These are phyloP conservation scores for Chalciporus sp. DNA, from an alignment of 1,284 basidiomycete genomes.

Conservation along the genomic window DNA sequence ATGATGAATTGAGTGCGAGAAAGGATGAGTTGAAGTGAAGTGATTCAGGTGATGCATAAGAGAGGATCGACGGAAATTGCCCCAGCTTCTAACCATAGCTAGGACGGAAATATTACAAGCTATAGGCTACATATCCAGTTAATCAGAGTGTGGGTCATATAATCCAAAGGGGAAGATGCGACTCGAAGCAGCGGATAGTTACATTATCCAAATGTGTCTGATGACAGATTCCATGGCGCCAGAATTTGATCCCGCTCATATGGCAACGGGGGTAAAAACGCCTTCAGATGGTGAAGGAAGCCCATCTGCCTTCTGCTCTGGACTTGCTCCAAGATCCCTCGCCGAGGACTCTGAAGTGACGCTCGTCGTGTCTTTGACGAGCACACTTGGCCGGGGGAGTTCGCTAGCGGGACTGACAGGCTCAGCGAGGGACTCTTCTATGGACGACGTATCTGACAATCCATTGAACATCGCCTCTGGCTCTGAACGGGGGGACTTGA, in stretches of 20 bases:
- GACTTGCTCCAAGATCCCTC: conserved; percentile 32
- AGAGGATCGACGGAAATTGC: conserved; percentile 25
- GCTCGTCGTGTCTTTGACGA: conserved; percentile 40
- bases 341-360: conserved; percentile 30
- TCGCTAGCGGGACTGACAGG: conserved; percentile 57
- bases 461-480: conserved; percentile 47
- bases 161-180: conserved; percentile 1
- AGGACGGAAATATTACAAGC: conserved; percentile 27
- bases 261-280: conserved; percentile 30
- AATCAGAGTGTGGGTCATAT: conserved; percentile 15
- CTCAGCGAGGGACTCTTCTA: conserved; percentile 46
- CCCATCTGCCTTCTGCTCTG: conserved; percentile 25
- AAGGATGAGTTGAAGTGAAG: neutral
- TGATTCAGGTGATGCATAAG: neutral
- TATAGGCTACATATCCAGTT: conserved; percentile 26
- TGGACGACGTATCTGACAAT: conserved; percentile 56
- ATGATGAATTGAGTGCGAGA: neutral
- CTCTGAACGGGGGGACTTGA: conserved; percentile 35
- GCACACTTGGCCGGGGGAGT: conserved; percentile 35
- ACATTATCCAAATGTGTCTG: conserved; percentile 19
- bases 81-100: conserved; percentile 20
- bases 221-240: conserved; percentile 10
- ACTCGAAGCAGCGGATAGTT: conserved; percentile 9
- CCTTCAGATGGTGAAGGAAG: conserved; percentile 19
- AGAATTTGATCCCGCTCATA: conserved; percentile 29